Evolutionary conservation across 2,329 filamentous ascomycete species (phyloP).

Genomic region (Pyricularia sp.): DNA sequence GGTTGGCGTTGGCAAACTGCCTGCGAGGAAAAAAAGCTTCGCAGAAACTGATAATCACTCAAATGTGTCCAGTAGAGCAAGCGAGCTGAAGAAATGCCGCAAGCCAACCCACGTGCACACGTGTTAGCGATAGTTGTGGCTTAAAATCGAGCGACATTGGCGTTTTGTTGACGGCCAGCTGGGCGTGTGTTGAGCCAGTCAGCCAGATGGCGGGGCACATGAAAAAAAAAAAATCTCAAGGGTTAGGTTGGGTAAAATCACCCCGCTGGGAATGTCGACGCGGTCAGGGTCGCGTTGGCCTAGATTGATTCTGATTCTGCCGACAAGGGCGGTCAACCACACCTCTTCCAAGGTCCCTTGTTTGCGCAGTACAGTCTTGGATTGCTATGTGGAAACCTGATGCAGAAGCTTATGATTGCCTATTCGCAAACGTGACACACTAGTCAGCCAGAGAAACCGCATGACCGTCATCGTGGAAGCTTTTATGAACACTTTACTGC

Average conservation of each 20-base stretch:
- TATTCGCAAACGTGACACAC: neutral
- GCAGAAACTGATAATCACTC: too few relatives aligned
- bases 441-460: neutral
- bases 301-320: neutral
- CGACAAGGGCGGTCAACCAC: neutral
- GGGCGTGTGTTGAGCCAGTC: neutral
- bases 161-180: neutral
- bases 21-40: too few relatives aligned
- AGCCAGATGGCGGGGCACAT: neutral
- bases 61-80: neutral
- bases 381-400: neutral
- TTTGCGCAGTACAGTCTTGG: neutral
- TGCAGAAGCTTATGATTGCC: neutral
- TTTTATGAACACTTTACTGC: neutral
- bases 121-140: neutral
- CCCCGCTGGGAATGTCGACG: neutral
- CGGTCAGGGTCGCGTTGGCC: neutral
- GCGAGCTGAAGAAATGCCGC: neutral
- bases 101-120: neutral
- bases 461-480: neutral
- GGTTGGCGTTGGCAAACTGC: neutral
- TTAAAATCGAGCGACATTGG: neutral
- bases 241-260: neutral
- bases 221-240: neutral
- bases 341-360: neutral